These are phyloP conservation scores for Combretum micranthum DNA, from an alignment of 345 rosid genomes.

Conservation along the genomic window DNA sequence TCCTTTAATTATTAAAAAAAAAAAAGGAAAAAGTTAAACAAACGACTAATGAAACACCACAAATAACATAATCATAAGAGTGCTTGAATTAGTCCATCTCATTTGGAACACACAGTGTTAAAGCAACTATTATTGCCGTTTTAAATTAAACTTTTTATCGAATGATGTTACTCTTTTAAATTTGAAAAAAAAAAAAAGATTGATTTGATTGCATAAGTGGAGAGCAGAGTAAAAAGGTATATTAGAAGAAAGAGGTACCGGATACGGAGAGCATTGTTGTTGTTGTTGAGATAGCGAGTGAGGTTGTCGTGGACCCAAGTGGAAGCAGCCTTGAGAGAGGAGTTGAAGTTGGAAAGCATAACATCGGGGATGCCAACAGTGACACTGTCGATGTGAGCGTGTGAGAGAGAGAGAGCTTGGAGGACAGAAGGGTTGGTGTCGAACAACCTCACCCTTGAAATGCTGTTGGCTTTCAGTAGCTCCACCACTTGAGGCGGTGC, in stretches of 20 bases:
- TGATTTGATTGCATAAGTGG: no score
- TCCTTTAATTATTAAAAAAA: not conserved
- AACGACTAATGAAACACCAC: not conserved
- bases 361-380: slow-evolving; percentile 64
- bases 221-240: not conserved
- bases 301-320: slow-evolving; percentile 96
- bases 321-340: slow-evolving; percentile 61
- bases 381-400: slow-evolving; percentile 37
- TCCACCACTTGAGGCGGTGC: slow-evolving; percentile 71
- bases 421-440: slow-evolving; percentile 74
- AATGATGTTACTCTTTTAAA: no score
- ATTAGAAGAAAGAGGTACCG: slow-evolving; percentile 38
- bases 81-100: no score
- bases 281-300: slow-evolving; percentile 67
- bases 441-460: slow-evolving; percentile 62
- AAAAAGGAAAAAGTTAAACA: not conserved
- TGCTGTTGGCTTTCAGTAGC: slow-evolving; percentile 77
- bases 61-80: no score
- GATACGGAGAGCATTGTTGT: slow-evolving; percentile 45
- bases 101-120: no score
- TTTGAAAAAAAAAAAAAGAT: no score
- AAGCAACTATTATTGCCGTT: no score
- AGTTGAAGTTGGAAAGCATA: slow-evolving; percentile 58
- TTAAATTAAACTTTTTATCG: no score
- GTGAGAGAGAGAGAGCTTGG: slow-evolving; percentile 69